Percentiles rank a stretch among this genome's conserved stretches.
These are phyloP conservation scores for Alternaria gansuensis DNA, from an alignment of 2,329 filamentous ascomycete species.

Conservation along the genomic window DNA sequence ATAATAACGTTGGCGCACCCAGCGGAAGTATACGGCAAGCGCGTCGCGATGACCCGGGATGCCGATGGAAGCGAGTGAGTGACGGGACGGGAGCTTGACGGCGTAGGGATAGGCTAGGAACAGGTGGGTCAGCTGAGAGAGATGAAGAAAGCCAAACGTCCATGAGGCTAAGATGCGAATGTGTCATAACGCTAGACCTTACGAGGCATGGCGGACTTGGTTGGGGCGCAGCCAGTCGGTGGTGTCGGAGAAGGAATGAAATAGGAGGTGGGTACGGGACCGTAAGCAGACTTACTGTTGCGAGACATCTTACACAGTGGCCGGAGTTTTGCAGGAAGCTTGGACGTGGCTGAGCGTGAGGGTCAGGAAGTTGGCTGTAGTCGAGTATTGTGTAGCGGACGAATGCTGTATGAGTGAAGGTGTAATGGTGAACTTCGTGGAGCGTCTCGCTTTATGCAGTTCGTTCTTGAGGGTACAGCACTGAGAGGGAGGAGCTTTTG, in stretches of 20 bases:
- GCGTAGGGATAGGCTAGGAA: slow-evolving; percentile 11
- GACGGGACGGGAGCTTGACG: slow-evolving; percentile 19
- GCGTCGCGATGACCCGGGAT: slow-evolving; percentile 35
- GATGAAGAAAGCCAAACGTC: not conserved
- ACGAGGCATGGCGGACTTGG: not conserved
- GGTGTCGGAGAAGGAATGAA: not conserved
- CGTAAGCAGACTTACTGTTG: slow-evolving; percentile 16
- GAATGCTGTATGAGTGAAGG: not conserved
- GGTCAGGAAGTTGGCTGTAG: not conserved
- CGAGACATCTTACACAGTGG: slow-evolving; percentile 16
- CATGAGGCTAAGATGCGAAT: not conserved
- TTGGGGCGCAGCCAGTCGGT: not conserved
- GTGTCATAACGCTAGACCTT: not conserved
- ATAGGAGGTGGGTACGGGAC: not conserved
- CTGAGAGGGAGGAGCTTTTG: not conserved
- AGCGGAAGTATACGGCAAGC: slow-evolving; percentile 37
- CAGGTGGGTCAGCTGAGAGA: slow-evolving; percentile 11
- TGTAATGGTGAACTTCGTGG: not conserved
- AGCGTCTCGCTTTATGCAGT: slow-evolving; percentile 1
- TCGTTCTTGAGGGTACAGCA: not conserved
- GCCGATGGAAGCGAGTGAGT: slow-evolving; percentile 31
- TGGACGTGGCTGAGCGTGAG: not conserved
- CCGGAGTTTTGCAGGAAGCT: not conserved
- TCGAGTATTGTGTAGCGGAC: not conserved
- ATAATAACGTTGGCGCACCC: slow-evolving; percentile 30